Conservation (phyloP, 768 basidiomycete species). For the Royoungia palumana region DNA sequence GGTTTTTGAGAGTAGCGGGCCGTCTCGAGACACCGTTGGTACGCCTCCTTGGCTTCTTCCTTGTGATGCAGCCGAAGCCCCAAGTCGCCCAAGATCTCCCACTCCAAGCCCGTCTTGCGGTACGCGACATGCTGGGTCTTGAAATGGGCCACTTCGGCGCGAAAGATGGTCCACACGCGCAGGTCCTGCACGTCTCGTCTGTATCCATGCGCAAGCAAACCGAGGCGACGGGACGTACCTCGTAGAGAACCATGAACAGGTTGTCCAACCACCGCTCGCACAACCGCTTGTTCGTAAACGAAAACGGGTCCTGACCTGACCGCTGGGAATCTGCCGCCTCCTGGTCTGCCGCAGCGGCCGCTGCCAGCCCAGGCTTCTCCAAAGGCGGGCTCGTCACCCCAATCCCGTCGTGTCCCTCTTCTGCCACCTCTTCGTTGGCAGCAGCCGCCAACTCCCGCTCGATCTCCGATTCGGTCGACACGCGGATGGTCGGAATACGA, state of each 20-base stretch:
- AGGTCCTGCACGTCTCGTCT: constrained; percentile 59
- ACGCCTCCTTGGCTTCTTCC: constrained; percentile 98
- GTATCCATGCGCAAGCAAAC: background rate
- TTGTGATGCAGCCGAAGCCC: constrained; percentile 93
- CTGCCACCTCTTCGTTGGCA: constrained; percentile 21
- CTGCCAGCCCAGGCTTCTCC: constrained; percentile 45
- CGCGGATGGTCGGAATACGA: constrained; percentile 67
- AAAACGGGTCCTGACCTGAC: constrained; percentile 60
- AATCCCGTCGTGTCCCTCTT: constrained; percentile 6
- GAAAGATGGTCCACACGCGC: constrained; percentile 97
- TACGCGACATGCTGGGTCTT: constrained; percentile 98
- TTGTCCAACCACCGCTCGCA: constrained; percentile 99
- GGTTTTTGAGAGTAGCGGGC: constrained; percentile 87
- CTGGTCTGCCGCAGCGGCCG: constrained; percentile 29
- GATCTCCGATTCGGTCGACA: constrained; percentile 69
- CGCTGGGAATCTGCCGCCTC: constrained; percentile 22
- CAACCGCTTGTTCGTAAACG: constrained; percentile 93
- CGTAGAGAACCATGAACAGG: constrained; percentile 96
- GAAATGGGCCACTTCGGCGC: constrained; percentile 97
- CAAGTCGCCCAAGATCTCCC: constrained; percentile 97
- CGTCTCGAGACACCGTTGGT: constrained; percentile 88
- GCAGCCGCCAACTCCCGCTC: constrained; percentile 39
- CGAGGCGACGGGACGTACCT: constrained; percentile 47
- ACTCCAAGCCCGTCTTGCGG: constrained; percentile 93
- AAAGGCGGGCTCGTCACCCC: constrained; percentile 28